Percentiles rank a stretch among this genome's conserved stretches.
phyloP scores from a whole-genome alignment of 2,329 filamentous ascomycete genomes.

The Diaporthe destruens region DNA sequence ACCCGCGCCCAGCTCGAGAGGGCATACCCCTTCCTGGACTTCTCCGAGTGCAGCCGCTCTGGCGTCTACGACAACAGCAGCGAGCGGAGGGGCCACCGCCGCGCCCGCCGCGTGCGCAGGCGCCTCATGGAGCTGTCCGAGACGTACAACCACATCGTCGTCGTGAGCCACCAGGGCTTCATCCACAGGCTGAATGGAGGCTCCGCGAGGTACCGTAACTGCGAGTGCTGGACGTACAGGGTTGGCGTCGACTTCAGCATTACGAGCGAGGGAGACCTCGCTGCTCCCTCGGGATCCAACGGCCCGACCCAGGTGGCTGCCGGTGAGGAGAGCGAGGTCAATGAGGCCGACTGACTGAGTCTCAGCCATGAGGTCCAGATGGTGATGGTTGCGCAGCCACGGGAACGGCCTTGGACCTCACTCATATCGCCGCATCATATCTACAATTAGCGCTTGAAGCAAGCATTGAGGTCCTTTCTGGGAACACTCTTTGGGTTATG shows the following conservation, averaged over 20 bases:
- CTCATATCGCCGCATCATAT: too few relatives aligned
- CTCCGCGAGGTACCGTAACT: constrained; percentile 36
- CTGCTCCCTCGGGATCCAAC: constrained; percentile 30
- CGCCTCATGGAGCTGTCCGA: constrained; percentile 33
- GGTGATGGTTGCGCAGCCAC: background rate
- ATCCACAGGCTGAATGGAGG: constrained; percentile 35
- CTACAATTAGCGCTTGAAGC: background rate
- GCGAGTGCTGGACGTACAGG: constrained; percentile 39
- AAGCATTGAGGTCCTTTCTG: background rate
- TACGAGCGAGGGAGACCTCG: constrained; percentile 33
- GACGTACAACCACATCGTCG: constrained; percentile 38
- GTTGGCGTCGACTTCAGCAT: constrained; percentile 39
- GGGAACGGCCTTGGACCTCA: background rate
- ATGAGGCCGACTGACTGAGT: constrained; percentile 24
- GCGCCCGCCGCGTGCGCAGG: constrained; percentile 36
- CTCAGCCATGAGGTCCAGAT: background rate
- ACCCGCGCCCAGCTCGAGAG: constrained; percentile 34
- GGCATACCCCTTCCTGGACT: constrained; percentile 38
- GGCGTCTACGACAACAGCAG: constrained; percentile 37
- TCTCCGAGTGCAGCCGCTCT: constrained; percentile 32
- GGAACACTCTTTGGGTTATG: background rate
- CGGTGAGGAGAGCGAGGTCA: constrained; percentile 38
- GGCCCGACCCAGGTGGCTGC: constrained; percentile 36
- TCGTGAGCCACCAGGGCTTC: constrained; percentile 40
- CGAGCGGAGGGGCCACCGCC: constrained; percentile 33